A percentile compares a stretch with the other conserved stretches of the same genome.
Evolutionary conservation across 371 early-diverging fungal species (phyloP).

Genomic region (Conidiobolus coronatus): DNA sequence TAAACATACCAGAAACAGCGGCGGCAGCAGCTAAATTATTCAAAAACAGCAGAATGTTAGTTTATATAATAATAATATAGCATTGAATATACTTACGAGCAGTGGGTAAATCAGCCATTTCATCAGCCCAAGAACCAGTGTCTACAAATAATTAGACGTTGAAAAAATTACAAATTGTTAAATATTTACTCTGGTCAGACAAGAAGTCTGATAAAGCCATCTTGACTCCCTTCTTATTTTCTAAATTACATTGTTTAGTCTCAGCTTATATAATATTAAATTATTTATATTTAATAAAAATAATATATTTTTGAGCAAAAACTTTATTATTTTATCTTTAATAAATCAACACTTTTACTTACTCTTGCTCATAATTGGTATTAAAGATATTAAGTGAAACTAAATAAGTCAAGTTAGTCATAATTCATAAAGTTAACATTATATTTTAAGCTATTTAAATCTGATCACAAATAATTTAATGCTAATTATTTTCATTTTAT

Average conservation of each 20-base stretch:
- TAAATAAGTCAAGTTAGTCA: too few species aligned
- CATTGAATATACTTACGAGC: conserved; percentile 37
- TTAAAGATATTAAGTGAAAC: too few species aligned
- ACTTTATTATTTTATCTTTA: too few species aligned
- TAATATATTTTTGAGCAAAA: too few species aligned
- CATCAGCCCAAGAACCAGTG: conserved; percentile 75
- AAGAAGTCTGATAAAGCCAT: conserved; percentile 59
- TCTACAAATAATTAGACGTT: conserved; percentile 12
- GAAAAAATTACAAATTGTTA: background rate
- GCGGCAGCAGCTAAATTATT: conserved; percentile 11
- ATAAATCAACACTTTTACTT: too few species aligned
- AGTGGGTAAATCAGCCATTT: conserved; percentile 64
- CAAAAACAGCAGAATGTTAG: conserved; percentile 3
- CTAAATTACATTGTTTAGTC: conserved; percentile 7
- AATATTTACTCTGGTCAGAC: conserved; percentile 34
- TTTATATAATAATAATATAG: background rate
- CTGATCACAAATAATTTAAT: too few species aligned
- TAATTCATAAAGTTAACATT: too few species aligned
- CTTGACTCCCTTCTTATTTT: conserved; percentile 50
- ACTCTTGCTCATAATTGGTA: too few species aligned
- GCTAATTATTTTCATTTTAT: too few species aligned
- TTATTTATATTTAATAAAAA: too few species aligned
- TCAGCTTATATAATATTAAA: too few species aligned
- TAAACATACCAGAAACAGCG: conserved; percentile 10
- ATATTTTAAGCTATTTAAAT: too few species aligned